A percentile compares a stretch with the other conserved stretches of the same genome.
These are phyloP conservation scores for Vanrija humicola DNA, from an alignment of 1,284 basidiomycete genomes.

Conservation along the genomic window DNA sequence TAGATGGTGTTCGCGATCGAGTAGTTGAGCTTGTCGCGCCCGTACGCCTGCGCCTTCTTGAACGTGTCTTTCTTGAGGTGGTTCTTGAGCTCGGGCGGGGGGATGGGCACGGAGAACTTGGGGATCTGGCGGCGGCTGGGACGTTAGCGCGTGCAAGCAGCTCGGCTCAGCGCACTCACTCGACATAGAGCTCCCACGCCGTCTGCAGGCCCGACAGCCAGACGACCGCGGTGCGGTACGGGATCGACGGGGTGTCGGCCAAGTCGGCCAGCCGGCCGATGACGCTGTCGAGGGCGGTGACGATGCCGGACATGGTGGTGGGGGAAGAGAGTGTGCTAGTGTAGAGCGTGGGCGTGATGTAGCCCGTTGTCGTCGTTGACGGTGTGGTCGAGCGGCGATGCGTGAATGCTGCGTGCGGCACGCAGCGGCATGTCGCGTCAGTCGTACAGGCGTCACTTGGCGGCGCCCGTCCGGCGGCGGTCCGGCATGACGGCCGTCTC, in stretches of 20 bases:
- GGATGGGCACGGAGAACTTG: constrained; percentile 70
- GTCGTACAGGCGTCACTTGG: too few relatives aligned
- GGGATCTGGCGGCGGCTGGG: constrained; percentile 66
- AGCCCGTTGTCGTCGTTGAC: too few relatives aligned
- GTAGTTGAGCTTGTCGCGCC: constrained; percentile 86
- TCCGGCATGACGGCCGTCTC: too few relatives aligned
- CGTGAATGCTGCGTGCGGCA: too few relatives aligned
- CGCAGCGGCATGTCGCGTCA: too few relatives aligned
- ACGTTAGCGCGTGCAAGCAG: neutral
- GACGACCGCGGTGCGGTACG: constrained; percentile 32
- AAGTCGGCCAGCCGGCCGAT: constrained; percentile 24
- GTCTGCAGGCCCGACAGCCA: constrained; percentile 28
- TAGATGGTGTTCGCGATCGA: constrained; percentile 68
- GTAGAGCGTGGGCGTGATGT: too few relatives aligned
- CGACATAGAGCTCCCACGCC: constrained; percentile 34
- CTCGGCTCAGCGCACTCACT: constrained; percentile 21
- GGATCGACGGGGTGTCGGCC: constrained; percentile 33
- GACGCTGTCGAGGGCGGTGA: constrained; percentile 26
- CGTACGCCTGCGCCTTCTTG: constrained; percentile 85
- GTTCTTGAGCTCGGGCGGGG: constrained; percentile 67
- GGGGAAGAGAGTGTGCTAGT: too few relatives aligned
- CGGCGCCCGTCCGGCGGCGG: too few relatives aligned
- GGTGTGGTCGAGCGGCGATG: too few relatives aligned
- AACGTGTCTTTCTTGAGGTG: constrained; percentile 74
- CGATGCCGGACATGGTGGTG: constrained; percentile 12